Evolutionary conservation across 2,329 filamentous ascomycete species (phyloP).

Genomic region (Neofusicoccum sp.): DNA sequence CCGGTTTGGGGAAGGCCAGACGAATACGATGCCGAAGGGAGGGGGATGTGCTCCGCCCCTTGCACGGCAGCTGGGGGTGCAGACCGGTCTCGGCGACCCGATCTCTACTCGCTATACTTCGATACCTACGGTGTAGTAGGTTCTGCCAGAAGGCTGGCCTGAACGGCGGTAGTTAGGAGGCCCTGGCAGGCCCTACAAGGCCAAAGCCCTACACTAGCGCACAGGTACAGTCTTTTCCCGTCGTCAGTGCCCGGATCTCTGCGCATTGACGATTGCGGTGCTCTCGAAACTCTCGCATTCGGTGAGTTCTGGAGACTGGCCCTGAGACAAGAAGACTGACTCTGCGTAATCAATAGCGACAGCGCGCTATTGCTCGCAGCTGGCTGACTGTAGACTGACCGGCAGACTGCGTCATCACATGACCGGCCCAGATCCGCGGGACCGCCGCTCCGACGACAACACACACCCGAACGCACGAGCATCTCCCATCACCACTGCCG

Average conservation of each 20-base stretch:
- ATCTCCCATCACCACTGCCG: not conserved
- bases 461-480: not conserved
- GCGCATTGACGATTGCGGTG: not conserved
- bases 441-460: not conserved
- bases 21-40: constrained; percentile 10
- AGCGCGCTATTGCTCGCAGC: not conserved
- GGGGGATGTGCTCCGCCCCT: not conserved
- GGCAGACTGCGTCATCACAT: not conserved
- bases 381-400: not conserved
- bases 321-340: not conserved
- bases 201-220: not conserved
- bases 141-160: not conserved
- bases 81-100: not conserved
- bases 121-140: not conserved
- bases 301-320: not conserved
- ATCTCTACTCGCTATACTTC: not conserved
- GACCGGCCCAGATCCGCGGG: constrained; percentile 1
- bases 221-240: not conserved
- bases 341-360: not conserved
- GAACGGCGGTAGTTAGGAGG: not conserved
- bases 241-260: not conserved
- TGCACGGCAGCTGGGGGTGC: not conserved
- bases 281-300: not conserved
- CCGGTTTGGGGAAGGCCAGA: not conserved
- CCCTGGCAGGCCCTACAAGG: not conserved